Conservation (phyloP, 1,284 basidiomycete genomes). For the Neolentinus lepideus region DNA sequence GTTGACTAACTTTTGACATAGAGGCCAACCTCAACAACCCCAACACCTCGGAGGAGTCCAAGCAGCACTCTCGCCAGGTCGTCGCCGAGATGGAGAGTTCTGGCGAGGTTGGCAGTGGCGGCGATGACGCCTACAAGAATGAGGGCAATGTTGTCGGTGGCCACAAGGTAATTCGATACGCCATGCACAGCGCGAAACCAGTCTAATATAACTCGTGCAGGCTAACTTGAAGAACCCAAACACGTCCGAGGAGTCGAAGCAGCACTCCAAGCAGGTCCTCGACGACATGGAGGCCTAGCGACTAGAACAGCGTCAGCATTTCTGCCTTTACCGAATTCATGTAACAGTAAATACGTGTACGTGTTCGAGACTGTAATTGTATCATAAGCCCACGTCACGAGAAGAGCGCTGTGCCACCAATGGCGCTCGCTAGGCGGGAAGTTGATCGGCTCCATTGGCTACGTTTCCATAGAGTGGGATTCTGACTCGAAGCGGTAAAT, state of each 20-base stretch:
- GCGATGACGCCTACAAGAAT: conserved; percentile 2
- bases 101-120: conserved; percentile 1
- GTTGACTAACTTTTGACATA: neutral
- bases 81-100: conserved; percentile 6
- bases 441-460: neutral
- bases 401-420: no score
- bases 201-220: conserved; percentile 4
- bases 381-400: no score
- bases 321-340: no score
- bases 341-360: no score
- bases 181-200: no score
- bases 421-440: no score
- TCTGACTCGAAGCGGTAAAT: neutral
- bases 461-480: neutral
- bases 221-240: conserved; percentile 30
- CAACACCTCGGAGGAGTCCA: conserved; percentile 11
- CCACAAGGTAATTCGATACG: conserved; percentile 1
- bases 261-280: conserved; percentile 28
- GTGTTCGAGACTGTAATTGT: no score
- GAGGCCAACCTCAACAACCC: conserved; percentile 9
- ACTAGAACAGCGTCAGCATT: neutral
- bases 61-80: conserved; percentile 10
- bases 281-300: conserved; percentile 19
- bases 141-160: conserved; percentile 4
- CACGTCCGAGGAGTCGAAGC: conserved; percentile 33